phyloP scores from a whole-genome alignment of 768 basidiomycete genomes.

The Ephemerocybe angulata region DNA sequence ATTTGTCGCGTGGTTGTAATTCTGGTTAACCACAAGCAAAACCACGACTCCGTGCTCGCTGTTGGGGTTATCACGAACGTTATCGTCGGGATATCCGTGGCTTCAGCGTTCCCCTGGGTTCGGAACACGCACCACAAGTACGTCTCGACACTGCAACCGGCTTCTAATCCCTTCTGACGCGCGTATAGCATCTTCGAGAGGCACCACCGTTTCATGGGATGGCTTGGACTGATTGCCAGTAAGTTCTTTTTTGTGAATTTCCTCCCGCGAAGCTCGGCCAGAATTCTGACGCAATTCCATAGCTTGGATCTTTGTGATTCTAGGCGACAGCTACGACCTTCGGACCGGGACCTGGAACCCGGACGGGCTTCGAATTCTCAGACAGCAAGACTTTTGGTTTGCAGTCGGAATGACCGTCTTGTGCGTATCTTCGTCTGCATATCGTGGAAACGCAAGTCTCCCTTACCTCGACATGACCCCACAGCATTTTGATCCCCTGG shows the following conservation, averaged over 20 bases:
- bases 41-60: slow-evolving; percentile 52
- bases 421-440: slow-evolving; percentile 36
- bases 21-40: slow-evolving; percentile 46
- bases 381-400: slow-evolving; percentile 81
- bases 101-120: slow-evolving; percentile 74
- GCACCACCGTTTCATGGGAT: slow-evolving; percentile 80
- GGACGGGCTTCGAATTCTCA: slow-evolving; percentile 52
- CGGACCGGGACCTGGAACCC: slow-evolving; percentile 56
- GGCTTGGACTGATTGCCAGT: slow-evolving; percentile 58
- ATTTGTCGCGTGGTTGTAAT: slow-evolving; percentile 56
- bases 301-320: slow-evolving; percentile 68
- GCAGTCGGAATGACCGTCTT: slow-evolving; percentile 68
- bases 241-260: slow-evolving; percentile 20
- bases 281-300: slow-evolving; percentile 4
- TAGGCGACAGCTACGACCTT: slow-evolving; percentile 63
- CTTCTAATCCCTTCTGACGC: slow-evolving; percentile 1
- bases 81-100: slow-evolving; percentile 56
- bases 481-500: slow-evolving; percentile 72
- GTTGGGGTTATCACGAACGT: slow-evolving; percentile 61
- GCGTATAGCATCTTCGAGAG: slow-evolving; percentile 66
- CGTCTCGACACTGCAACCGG: slow-evolving; percentile 13
- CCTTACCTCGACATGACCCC: neutral
- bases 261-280: neutral
- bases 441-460: neutral
- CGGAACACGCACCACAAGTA: slow-evolving; percentile 82